Percentiles rank a stretch among this genome's conserved stretches.
Evolutionary conservation across 1,284 basidiomycete species (phyloP).

Genomic region (Papiliotrema flavescens): DNA sequence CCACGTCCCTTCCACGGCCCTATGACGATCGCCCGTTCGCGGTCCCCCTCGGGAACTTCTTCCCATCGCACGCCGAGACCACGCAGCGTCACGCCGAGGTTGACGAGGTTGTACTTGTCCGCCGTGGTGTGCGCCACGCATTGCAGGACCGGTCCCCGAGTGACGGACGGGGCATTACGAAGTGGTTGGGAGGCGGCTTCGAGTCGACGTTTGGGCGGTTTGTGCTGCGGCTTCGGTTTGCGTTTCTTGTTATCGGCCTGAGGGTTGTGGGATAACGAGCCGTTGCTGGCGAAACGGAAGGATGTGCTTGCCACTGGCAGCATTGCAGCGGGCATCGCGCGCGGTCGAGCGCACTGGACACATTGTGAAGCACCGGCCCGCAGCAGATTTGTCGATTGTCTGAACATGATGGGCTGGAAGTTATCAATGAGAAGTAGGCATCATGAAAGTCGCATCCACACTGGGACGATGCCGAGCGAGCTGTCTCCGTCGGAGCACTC

Average conservation of each 20-base stretch:
- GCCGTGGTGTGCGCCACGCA: constrained; percentile 50
- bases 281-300: neutral
- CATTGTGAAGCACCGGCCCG: constrained; percentile 1
- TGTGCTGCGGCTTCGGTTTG: constrained; percentile 28
- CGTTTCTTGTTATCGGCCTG: constrained; percentile 1
- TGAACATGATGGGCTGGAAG: constrained; percentile 6
- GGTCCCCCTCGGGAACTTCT: constrained; percentile 46
- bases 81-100: constrained; percentile 32
- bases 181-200: constrained; percentile 47
- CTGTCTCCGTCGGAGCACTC: too few species aligned
- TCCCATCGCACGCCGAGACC: constrained; percentile 42
- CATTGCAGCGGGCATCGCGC: neutral
- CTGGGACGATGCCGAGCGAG: too few species aligned
- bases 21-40: constrained; percentile 45
- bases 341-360: neutral
- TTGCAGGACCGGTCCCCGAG: constrained; percentile 46
- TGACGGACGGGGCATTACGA: constrained; percentile 40
- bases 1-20: constrained; percentile 47
- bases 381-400: constrained; percentile 1
- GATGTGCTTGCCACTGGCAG: neutral
- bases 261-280: neutral
- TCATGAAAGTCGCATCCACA: too few species aligned
- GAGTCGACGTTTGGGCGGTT: constrained; percentile 47
- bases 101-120: constrained; percentile 43
- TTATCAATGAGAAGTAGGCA: too few species aligned